Percentiles rank a stretch among this genome's conserved stretches.
Conservation (phyloP, 106 monocot species). For the Alisma plantagoaquatica region DNA sequence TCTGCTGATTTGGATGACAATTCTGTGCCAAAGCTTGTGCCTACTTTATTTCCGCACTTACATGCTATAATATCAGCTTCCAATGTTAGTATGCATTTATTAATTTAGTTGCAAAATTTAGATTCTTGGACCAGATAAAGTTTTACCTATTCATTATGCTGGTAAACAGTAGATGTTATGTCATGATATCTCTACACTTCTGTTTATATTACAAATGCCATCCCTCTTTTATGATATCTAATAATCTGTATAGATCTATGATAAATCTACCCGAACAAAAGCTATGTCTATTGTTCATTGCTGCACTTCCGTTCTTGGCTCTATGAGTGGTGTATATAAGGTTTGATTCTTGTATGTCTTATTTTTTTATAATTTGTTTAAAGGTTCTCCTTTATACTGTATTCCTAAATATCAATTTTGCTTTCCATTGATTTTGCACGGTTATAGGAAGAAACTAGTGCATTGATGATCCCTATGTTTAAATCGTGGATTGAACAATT, state of each 20-base stretch:
- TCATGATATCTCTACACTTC: too few relatives aligned
- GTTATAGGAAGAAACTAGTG: constrained; percentile 63
- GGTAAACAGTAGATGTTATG: too few relatives aligned
- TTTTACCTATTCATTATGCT: too few relatives aligned
- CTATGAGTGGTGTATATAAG: constrained; percentile 89
- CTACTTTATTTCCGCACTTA: constrained; percentile 68
- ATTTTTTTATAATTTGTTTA: background rate
- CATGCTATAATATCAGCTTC: constrained; percentile 61
- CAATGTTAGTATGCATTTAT: constrained; percentile 53
- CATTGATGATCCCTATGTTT: constrained; percentile 56
- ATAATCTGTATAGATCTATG: constrained; percentile 81
- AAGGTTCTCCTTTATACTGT: background rate
- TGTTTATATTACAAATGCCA: too few relatives aligned
- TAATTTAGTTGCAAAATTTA: too few relatives aligned
- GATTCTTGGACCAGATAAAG: too few relatives aligned
- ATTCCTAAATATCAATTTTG: background rate
- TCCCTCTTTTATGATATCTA: too few relatives aligned
- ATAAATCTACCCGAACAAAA: constrained; percentile 69
- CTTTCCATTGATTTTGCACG: too few relatives aligned
- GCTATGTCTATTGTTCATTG: constrained; percentile 84
- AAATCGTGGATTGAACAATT: constrained; percentile 72
- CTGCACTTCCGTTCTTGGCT: constrained; percentile 70
- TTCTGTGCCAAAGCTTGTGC: constrained; percentile 69
- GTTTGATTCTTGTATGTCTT: constrained; percentile 16
- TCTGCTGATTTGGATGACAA: constrained; percentile 88